Evolutionary conservation across 257 asterid species (phyloP), one percentile per base, ranked within the genome.

Genomic region (Cruciata laevipes): DNA sequence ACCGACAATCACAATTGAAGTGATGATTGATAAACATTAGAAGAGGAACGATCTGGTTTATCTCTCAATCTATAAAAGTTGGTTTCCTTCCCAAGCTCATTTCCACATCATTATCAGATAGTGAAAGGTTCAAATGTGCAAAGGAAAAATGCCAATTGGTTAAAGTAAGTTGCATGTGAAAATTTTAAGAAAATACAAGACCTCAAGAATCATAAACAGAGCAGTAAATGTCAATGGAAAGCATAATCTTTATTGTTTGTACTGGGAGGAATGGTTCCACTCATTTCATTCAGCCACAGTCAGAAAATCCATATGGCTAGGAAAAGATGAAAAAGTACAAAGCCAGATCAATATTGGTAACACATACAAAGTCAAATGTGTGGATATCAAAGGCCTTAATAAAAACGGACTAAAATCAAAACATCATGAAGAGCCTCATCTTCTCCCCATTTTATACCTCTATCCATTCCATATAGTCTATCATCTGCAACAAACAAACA

Each of bases 401-500:
- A 57, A 64, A 68, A 76, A 37, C 37, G 12, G 27, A 63, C n/a
- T 55, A 30, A 72, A 49, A 57, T 20, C 68, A 59, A 42, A 58
- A 42, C 76, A 44, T 33, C 55, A 75, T 17, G 16, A 56, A 13
- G 56, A 63, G 74, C 74, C 70, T 52, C 52, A 18, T 17, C 59
- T 49, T 67, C 70, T 44, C 68, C 24, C 74, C 71, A 76, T 71
- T 71, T 68, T 68, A 72, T 72, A 63, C 77, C 25, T 63, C 49
- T n/a, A 33, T 4, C 30, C 52, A 44, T 35, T 4, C 30, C 52
- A 44, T 35, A 44, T 27, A 68, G 24, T 62, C 53, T 10, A 42
- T 63, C 13, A 13, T 69, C 77, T 68, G 77, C 76, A 68, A 49
- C 64, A 59, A 60, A 60, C 6, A 38, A 51, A 27, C 9, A 5